Evolutionary conservation across 495 filamentous ascomycete species (phyloP).

Genomic region (Trichoderma parareesei): DNA sequence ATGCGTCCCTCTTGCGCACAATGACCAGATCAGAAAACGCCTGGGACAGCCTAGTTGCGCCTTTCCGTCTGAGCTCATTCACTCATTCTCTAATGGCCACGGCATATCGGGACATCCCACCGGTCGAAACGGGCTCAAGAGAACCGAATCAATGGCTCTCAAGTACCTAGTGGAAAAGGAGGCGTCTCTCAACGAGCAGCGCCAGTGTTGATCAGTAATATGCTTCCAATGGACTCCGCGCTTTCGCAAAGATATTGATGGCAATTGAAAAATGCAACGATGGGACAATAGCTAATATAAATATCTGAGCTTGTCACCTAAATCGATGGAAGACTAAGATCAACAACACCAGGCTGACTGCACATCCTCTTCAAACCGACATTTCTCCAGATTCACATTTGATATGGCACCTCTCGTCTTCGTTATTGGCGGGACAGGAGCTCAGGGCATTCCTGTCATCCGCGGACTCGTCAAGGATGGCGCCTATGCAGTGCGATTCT

Average conservation of each 20-base stretch:
- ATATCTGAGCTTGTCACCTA: background rate
- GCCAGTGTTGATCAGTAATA: background rate
- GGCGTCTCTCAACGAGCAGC: background rate
- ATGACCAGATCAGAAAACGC: too few species aligned
- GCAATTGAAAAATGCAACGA: background rate
- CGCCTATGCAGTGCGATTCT: slow-evolving; percentile 36
- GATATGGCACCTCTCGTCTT: slow-evolving; percentile 1
- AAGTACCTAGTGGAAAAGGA: background rate
- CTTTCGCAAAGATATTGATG: background rate
- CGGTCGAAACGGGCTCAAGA: background rate
- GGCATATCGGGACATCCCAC: background rate
- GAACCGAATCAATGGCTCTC: background rate
- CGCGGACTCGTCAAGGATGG: slow-evolving; percentile 33
- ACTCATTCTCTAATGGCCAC: background rate
- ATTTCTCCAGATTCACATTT: background rate
- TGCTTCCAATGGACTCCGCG: background rate
- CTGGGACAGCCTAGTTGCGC: too few species aligned
- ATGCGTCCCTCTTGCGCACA: too few species aligned
- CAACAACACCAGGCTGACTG: background rate
- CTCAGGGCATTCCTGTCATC: slow-evolving; percentile 45
- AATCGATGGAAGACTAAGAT: background rate
- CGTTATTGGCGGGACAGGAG: slow-evolving; percentile 47
- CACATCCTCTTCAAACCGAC: background rate
- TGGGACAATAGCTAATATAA: background rate
- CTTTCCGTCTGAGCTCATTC: too few species aligned